A percentile compares a stretch with the other conserved stretches of the same genome.
Conservation (phyloP, 441 rosid genomes). For the Corymbia calophylla region DNA sequence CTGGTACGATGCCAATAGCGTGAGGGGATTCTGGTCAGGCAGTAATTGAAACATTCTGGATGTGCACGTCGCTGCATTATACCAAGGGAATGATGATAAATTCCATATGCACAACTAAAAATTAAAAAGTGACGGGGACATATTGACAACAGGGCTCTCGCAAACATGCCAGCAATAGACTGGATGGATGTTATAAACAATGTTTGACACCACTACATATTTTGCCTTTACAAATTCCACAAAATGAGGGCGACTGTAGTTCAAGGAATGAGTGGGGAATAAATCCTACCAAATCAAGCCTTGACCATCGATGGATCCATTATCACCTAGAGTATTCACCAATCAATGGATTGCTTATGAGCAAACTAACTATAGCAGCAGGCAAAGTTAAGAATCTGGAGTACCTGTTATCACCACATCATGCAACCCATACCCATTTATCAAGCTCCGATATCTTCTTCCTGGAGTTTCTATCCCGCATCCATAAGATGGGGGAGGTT, state of each 20-base stretch:
- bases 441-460: slow-evolving; percentile 59
- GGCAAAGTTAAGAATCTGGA: neutral
- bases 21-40: slow-evolving; percentile 53
- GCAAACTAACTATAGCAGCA: neutral
- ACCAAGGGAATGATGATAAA: neutral
- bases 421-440: slow-evolving; percentile 56
- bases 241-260: slow-evolving; percentile 76
- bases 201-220: slow-evolving; percentile 52
- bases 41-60: slow-evolving; percentile 48
- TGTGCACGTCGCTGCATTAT: slow-evolving; percentile 44
- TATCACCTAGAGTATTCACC: slow-evolving; percentile 43
- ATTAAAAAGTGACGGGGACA: neutral
- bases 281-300: slow-evolving; percentile 85
- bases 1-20: slow-evolving; percentile 82
- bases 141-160: neutral
- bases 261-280: slow-evolving; percentile 53
- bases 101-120: neutral
- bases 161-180: slow-evolving; percentile 65
- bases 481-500: slow-evolving; percentile 78
- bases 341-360: neutral
- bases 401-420: slow-evolving; percentile 87
- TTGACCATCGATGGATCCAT: slow-evolving; percentile 87
- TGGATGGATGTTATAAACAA: slow-evolving; percentile 72
- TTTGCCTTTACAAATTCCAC: slow-evolving; percentile 63
- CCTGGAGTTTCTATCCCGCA: slow-evolving; percentile 75